These are phyloP conservation scores for Sporisorium exsertum DNA, from an alignment of 1,284 basidiomycete genomes.

Conservation along the genomic window DNA sequence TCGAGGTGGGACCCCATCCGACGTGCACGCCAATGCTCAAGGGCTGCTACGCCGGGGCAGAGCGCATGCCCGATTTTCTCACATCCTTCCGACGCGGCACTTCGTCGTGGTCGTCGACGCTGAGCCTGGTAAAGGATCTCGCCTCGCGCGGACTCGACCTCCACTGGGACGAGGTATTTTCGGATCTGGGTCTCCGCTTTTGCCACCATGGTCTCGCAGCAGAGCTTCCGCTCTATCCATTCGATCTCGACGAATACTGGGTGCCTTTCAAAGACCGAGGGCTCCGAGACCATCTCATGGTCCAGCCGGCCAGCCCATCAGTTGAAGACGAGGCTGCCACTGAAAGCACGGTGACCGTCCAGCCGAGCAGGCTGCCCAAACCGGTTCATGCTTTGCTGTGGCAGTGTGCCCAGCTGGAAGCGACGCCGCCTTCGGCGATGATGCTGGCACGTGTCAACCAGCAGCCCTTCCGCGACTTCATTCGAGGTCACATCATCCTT, in stretches of 20 bases:
- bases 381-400: conserved; percentile 26
- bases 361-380: conserved; percentile 4
- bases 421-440: conserved; percentile 21
- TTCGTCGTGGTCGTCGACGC: conserved; percentile 32
- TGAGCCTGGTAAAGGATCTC: conserved; percentile 30
- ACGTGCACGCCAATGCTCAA: conserved; percentile 49
- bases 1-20: conserved; percentile 52
- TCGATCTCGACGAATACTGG: conserved; percentile 50
- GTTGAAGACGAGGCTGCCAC: background rate
- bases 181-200: conserved; percentile 29
- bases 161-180: conserved; percentile 27
- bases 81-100: conserved; percentile 41
- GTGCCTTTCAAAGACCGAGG: conserved; percentile 48
- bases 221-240: conserved; percentile 42
- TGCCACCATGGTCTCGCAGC: conserved; percentile 19
- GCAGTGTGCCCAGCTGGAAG: conserved; percentile 30
- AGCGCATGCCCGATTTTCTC: conserved; percentile 21
- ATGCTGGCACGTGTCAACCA: conserved; percentile 35
- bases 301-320: background rate
- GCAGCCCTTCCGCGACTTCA: conserved; percentile 42
- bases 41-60: conserved; percentile 29
- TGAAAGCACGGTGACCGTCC: background rate
- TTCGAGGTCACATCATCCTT: conserved; percentile 49
- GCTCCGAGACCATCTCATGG: conserved; percentile 41
- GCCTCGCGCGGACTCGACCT: conserved; percentile 31